Evolutionary conservation across 495 filamentous ascomycete genomes (phyloP), one percentile per base, ranked within the genome.

Genomic region (Neurospora sp.): DNA sequence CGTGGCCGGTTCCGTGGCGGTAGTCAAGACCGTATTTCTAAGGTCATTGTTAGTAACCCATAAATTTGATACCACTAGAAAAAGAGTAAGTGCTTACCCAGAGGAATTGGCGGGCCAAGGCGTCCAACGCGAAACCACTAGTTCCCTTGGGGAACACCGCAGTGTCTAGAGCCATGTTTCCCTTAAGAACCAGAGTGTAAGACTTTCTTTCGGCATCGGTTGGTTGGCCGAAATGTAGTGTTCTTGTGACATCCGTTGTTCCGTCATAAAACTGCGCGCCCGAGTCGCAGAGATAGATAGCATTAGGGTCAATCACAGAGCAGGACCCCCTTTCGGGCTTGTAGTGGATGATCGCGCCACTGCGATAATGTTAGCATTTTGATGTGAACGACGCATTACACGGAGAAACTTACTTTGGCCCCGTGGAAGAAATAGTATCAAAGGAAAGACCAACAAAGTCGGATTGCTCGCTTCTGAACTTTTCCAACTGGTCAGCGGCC

Each of bases 1-100:
- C 96, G 80, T 99, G 96, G 40, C 96, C 96, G 1, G 96, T 99
- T 69, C 96, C 96, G 80, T 99, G 96, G 12, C 96, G 88, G 81
- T 96, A 99, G 77, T 99, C 95, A 27, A 99, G 86, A 0, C 96
- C 96, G 75, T 94, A 86, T 78, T 89, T 89, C 87, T 88, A 72
- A 37, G 40, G 14, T 66, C 40, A n/a, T 38, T 8, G 61, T 14
- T 41, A 42, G 73, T 73, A 39, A 74, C 72, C 66, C 40, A 69
- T 39, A 20, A 22, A 46, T 68, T 10, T 6, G 68, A 35, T 14
- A 59, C 11, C 41, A 35, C 41, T 9, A 22, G 70, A 37, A 37
- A 37, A 37, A 37, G 42, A 10, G n/a, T 16, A 20, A 38, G 40
- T 20, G 59, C 84, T 77, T 83, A 88, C 87, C 96, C 96, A 99